Base-by-base conservation (phyloP, 108 stramenopile genomes). In the Cyclotella baltica region DNA sequence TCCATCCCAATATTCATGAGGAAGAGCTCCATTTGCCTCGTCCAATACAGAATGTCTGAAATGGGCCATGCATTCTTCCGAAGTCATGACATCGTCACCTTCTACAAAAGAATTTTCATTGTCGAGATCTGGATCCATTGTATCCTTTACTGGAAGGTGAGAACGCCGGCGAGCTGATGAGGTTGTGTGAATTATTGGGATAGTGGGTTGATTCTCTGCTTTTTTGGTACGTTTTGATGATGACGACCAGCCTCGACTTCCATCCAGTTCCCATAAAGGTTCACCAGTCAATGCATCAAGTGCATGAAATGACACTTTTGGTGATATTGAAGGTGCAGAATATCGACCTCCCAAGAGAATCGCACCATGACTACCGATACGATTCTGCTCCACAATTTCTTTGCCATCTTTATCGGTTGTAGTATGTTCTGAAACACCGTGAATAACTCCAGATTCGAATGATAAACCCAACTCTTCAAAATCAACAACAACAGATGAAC, bases 151-250 rank as follows among this genome's bases (percentile, higher is more conserved):
- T 25, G 91, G 84, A 52, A 90, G 79, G 29, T 77, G 67, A 10
- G 92, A 93, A 79, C 92, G 86, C 34, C 92, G 67, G 27, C 92
- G 83, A 16, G 92, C 92, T 37, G 78, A 80, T 18, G 89, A 90
- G 6, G 88, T 81, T 20, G 76, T 78, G 18, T 76, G 78, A 64
- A 72, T 79, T 36, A 79, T 86, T 27, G 69, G 72, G 59, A 76
- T 40, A 25, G 18, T 46, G 28, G 34, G 38, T 1, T 58, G 57
- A 30, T 30, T 73, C 34, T 40, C 65, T 52, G 25, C 70, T 31
- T 48, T 73, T 56, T 27, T 35, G 53, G 31, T 0, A 31, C 16
- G 16, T 78, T 76, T 18, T 67, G 35, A 37, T 18, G 10, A 48
- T 19, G 29, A 33, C 15, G 4, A 28, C 28, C 36, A 20, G 23